These are phyloP conservation scores for Falciphora oryzae DNA, from an alignment of 2,329 filamentous ascomycete genomes.

Conservation along the genomic window DNA sequence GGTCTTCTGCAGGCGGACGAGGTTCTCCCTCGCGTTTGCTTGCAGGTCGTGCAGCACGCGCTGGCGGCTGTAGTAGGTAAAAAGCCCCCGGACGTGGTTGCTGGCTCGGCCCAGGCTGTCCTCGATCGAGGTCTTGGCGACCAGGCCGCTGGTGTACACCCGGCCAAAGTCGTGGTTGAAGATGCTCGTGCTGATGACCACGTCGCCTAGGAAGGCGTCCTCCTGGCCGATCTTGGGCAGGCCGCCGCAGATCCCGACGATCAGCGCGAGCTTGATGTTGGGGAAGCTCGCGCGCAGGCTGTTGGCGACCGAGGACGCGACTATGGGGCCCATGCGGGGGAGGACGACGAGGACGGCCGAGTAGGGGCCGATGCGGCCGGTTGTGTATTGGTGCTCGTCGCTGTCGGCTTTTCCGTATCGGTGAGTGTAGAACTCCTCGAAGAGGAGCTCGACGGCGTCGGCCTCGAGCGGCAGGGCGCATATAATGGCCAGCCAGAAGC, in stretches of 20 bases:
- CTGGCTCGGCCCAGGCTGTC: neutral
- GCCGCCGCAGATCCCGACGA: slow-evolving; percentile 20
- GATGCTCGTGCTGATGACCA: slow-evolving; percentile 23
- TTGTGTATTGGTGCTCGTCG: slow-evolving; percentile 1
- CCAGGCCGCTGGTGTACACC: neutral
- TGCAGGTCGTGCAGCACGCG: neutral
- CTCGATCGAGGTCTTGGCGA: neutral
- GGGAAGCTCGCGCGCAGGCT: slow-evolving; percentile 15
- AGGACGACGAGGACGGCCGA: slow-evolving; percentile 26
- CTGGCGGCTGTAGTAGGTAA: neutral
- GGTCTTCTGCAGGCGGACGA: neutral
- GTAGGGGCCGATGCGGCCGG: slow-evolving; percentile 17
- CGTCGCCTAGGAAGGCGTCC: slow-evolving; percentile 23
- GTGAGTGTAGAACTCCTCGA: slow-evolving; percentile 19
- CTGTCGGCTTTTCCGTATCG: neutral
- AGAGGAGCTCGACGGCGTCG: slow-evolving; percentile 22
- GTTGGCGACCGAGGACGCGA: slow-evolving; percentile 14
- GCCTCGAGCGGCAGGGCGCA: slow-evolving; percentile 27
- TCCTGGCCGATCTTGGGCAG: slow-evolving; percentile 14
- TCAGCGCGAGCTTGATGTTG: slow-evolving; percentile 17
- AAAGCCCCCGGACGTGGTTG: neutral
- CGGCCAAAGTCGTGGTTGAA: slow-evolving; percentile 26
- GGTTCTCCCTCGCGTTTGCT: neutral
- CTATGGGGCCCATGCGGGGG: slow-evolving; percentile 23
- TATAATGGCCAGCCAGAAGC: slow-evolving; percentile 27